Base-by-base conservation (phyloP, 2,329 filamentous ascomycete genomes). In the Cadophora malorum region DNA sequence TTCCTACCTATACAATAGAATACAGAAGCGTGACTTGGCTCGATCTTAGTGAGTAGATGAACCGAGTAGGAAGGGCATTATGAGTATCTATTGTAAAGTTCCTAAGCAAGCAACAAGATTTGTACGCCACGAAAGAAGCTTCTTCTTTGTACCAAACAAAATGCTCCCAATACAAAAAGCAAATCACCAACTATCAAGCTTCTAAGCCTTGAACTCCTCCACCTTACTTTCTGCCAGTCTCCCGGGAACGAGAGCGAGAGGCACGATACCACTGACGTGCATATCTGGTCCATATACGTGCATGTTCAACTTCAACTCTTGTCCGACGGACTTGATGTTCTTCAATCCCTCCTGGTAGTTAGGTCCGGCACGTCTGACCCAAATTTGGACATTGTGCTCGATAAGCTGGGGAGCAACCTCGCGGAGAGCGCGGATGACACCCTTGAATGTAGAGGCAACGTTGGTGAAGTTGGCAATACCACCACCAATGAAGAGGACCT, bases 381-480 rank as follows among this genome's bases (percentile, higher is more conserved):
- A 98, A 85, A 98, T 97, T 84, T 97, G 91, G 74, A 96, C 93
- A 78, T 97, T 97, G 90, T 99, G 96, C 88, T 99, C 96, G 79
- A 89, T 89, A 75, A 99, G 88, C 72, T 91, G 86, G 72, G 90
- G 89, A 69, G 94, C 88, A 76, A 95, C 94, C 83, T 98, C 96
- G 74, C 95, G 90, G 74, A 99, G 88, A 69, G 96, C 96, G 76
- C 93, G 91, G 81, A 99, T 99, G 81, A 99, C 95, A 85, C 96
- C 96, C 89, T 99, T 99, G 91, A 99, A 99, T 73, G 96, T 99
- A 77, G 92, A 96, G 70, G 96, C 96, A 65, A 99, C 96, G 84
- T 98, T 99, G 87, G 96, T 99, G 86, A 99, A 99, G 91, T 99
- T 99, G 87, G 96, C 96, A 88, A 99, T 99, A 88, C 96, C 96